Base-by-base conservation (phyloP, 129 eudicot species). In the Oenanthe sinensis region DNA sequence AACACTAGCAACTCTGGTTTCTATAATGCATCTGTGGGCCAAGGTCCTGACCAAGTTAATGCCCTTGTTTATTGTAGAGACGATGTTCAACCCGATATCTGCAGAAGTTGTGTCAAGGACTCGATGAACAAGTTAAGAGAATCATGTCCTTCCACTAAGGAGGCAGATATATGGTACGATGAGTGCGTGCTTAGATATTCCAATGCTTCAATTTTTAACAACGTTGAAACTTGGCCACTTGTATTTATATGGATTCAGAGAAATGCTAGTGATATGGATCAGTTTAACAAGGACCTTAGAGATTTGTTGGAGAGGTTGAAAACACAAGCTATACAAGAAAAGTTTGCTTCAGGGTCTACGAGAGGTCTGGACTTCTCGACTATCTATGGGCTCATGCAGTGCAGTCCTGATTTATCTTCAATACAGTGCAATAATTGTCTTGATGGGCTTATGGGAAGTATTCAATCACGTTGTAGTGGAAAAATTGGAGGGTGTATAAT, bases 371-470 rank as follows among this genome's bases (percentile, higher is more conserved):
- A 81, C 26, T 36, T 14, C 3, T 11, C 2, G 19, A 79, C 74
- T 9, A 17, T 91, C 6, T 91, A 65, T 52, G 86, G 81, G 10
- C 73, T 83, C 37, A 80, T 78, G 75, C 95, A 91, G 85, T 91
- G 97, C 82, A 86, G 89, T 11, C 94, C 94, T 14, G 97, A 91
- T 76, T 70, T 91, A 26, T 54, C 88, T 10, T n/a, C 36, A 0
- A 52, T 20, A 8, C 75, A 81, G 50, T 89, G 92, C 75, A 37
- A 19, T 8, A 8, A 42, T 19, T 91, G 97, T 55, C 71, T 71
- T 17, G 75, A 71, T 40, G 28, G 30, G 24, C 30, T 40, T 20
- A 40, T 42, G 16, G 24, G 17, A 71, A 3, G 11, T 8, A 40
- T 71, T 20, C 10, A 7, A 17, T 39, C 26, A 19, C 37, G 74